phyloP scores from a whole-genome alignment of 371 early-diverging fungal species.

The Mortierella sp. region DNA sequence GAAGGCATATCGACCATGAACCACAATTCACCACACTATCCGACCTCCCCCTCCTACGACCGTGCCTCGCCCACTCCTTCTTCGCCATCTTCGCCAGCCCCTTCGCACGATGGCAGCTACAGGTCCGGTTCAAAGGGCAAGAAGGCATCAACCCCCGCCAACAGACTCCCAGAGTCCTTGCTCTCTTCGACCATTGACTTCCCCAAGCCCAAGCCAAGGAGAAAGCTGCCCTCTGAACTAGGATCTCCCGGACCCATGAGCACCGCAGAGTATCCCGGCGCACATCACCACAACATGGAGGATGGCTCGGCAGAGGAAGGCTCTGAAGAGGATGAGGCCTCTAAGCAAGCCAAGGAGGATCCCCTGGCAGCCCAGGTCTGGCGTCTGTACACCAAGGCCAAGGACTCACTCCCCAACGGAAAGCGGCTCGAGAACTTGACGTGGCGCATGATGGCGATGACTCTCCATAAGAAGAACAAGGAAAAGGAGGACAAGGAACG shows the following conservation, averaged over 20 bases:
- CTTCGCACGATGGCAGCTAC: constrained; percentile 54
- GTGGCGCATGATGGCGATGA: constrained; percentile 82
- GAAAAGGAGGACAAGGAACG: constrained; percentile 56
- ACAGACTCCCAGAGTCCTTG: constrained; percentile 46
- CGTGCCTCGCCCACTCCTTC: constrained; percentile 52
- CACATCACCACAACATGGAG: constrained; percentile 13
- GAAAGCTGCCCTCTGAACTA: constrained; percentile 50
- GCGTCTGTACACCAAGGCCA: constrained; percentile 78
- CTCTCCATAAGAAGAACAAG: constrained; percentile 63
- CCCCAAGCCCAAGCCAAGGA: constrained; percentile 56
- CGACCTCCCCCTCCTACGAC: constrained; percentile 47
- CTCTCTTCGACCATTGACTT: constrained; percentile 57
- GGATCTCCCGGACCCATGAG: constrained; percentile 45
- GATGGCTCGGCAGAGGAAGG: constrained; percentile 55
- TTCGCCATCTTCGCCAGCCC: constrained; percentile 54
- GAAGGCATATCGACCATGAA: constrained; percentile 30
- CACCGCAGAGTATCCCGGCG: constrained; percentile 22
- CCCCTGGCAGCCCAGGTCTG: constrained; percentile 75
- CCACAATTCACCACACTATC: constrained; percentile 50
- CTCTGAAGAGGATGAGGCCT: constrained; percentile 62
- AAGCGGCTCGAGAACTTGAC: constrained; percentile 76
- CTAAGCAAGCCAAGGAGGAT: constrained; percentile 63
- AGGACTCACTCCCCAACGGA: constrained; percentile 75
- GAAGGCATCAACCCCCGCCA: constrained; percentile 25
- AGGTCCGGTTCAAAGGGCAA: constrained; percentile 42